Conservation (phyloP, 2,329 filamentous ascomycete genomes). For the Sordariomycetes sp. region DNA sequence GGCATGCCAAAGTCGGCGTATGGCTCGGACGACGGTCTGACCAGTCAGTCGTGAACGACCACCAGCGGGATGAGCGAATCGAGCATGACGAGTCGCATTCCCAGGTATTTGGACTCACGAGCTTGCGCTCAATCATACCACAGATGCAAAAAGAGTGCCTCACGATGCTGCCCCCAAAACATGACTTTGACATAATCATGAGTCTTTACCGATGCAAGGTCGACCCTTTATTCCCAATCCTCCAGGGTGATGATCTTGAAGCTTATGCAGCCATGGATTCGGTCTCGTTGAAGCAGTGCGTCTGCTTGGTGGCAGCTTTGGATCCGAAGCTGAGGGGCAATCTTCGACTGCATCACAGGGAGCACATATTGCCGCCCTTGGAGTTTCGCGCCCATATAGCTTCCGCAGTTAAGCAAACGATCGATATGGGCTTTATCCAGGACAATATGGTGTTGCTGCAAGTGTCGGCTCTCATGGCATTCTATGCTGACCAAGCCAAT, state of each 20-base stretch:
- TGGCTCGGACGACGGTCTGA: slow-evolving; percentile 8
- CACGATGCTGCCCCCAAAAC: slow-evolving; percentile 5
- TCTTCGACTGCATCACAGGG: slow-evolving; percentile 5
- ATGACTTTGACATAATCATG: slow-evolving; percentile 4
- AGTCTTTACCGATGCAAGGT: slow-evolving; percentile 9
- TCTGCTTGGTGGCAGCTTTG: slow-evolving; percentile 11
- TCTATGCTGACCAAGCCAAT: slow-evolving; percentile 7
- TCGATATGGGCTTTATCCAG: slow-evolving; percentile 7
- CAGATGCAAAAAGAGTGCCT: slow-evolving; percentile 7
- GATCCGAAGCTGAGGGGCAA: slow-evolving; percentile 8
- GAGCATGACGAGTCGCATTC: background rate
- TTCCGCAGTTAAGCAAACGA: slow-evolving; percentile 5
- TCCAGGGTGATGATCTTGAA: slow-evolving; percentile 8
- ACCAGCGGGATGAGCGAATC: background rate
- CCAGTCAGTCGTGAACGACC: background rate
- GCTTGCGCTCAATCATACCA: background rate
- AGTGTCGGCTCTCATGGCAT: slow-evolving; percentile 7
- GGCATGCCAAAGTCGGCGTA: slow-evolving; percentile 8
- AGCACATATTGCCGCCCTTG: slow-evolving; percentile 3
- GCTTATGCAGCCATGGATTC: slow-evolving; percentile 5
- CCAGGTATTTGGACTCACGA: background rate
- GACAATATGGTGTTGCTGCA: slow-evolving; percentile 7
- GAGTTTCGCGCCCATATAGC: slow-evolving; percentile 5
- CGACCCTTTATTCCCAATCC: slow-evolving; percentile 10
- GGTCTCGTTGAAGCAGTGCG: slow-evolving; percentile 10